Evolutionary conservation across 2,329 filamentous ascomycete genomes (phyloP), one percentile per base, ranked within the genome.

Genomic region (Aspergillus pseudotamarii): DNA sequence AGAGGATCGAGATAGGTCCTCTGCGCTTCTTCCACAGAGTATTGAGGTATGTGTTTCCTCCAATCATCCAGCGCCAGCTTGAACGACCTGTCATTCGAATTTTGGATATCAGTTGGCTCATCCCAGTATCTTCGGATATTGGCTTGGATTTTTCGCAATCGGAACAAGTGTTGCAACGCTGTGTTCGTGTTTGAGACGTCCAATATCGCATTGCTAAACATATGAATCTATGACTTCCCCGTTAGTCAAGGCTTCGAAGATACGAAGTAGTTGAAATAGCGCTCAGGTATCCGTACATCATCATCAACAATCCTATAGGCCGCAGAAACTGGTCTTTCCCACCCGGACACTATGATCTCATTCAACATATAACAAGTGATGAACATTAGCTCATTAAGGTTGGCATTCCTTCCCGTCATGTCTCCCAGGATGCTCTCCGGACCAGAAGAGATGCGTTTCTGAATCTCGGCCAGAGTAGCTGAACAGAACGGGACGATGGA

Each of bases 351-450:
- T 53, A 72, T 67, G 19, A 73, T 64, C 36, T 73, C 71, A 43
- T 73, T 73, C 23, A 73, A 61, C 71, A 73, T 73, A 46, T 69
- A 73, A 57, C 71, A 72, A 26, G 71, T 69, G 26, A 73, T 73
- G 8, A 73, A 73, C 63, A 73, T 68, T 14, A 68, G 68, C 62
- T 73, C 71, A 1, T 67, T 66, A 26, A 70, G 60, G 10, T 59
- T 48, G 30, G 69, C 68, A 11, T 62, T 64, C 12, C 64, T 59
- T 14, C 53, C 54, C 4, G 60, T 60, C 30, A 58, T 62, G 21
- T 51, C 50, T 11, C 41, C 48, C 6, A 11, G 5, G n/a, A 5
- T 14, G 28, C 36, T 48, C 12, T 34, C 38, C 6, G 23, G 8
- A 34, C 34, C 38, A 11, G 50, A 32, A n/a, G 64, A 67, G 2